Evolutionary conservation across 768 basidiomycete genomes (phyloP), one percentile per base, ranked within the genome.

Genomic region (Thelephora aurantiotincta): DNA sequence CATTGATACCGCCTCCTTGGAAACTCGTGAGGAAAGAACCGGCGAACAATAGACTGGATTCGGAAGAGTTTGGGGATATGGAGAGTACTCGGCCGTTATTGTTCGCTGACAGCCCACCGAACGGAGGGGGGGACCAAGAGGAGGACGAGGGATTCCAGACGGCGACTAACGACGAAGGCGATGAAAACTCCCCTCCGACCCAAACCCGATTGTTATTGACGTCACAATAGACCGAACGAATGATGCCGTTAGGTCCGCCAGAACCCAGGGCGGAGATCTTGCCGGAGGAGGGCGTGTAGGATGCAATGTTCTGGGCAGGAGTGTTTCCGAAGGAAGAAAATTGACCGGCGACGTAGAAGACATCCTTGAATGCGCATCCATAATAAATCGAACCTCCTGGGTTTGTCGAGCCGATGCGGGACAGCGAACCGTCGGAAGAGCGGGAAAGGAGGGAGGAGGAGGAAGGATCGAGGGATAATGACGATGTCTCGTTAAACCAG

Each of bases 21-120:
- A 88, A 92, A 1, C 75, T 66, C 2, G 87, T 83, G 48, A 83
- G 55, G 68, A 99, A 99, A 11, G 82, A 82, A 35, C 96, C 96
- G 0, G 84, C 74, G 58, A 98, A 92, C 60, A 92, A 82, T 47
- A 97, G 65, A 52, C 83, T 86, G 11, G 71, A 66, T 47, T 73
- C 71, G 46, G 87, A 80, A 33, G 79, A 66, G 55, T 85, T 86
- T 26, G 81, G 65, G 33, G 77, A 71, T 57, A 98, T 96, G 43
- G 85, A 82, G 22, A 69, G 61, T 47, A 98, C 88, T 54, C 73
- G 68, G 7, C 75, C 73, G 35, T 74, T 70, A 41, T 16, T 22
- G 14, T 74, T 75, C 35, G 88, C 91, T 26, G 75, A 66, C 35
- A 99, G 69, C 33, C 93, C 92, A 38, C 70, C 72, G 64, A 99